These are phyloP conservation scores for Mycena indigotica DNA, from an alignment of 768 basidiomycete genomes.

Conservation along the genomic window DNA sequence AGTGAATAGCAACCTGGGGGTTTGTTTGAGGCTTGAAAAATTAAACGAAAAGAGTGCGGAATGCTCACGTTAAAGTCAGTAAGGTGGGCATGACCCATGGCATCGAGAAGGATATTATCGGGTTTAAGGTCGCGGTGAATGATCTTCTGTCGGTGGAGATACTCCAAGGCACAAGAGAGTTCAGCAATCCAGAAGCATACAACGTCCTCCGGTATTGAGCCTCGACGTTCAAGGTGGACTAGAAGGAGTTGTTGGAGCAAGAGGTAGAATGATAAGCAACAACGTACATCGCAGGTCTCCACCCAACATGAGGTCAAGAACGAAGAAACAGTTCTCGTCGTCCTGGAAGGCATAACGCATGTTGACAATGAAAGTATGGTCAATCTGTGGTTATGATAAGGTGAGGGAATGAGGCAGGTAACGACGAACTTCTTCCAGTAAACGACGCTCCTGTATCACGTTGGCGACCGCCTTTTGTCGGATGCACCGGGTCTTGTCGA, in stretches of 20 bases:
- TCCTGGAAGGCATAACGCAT: constrained; percentile 96
- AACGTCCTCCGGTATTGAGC: constrained; percentile 63
- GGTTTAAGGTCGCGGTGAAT: constrained; percentile 91
- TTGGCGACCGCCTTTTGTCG: constrained; percentile 91
- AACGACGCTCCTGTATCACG: constrained; percentile 88
- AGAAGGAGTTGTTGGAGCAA: constrained; percentile 8
- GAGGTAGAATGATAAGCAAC: not conserved
- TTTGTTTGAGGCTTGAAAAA: not conserved
- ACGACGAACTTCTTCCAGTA: constrained; percentile 81
- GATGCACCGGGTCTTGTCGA: constrained; percentile 92
- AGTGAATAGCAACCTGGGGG: constrained; percentile 80
- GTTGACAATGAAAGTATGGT: constrained; percentile 89
- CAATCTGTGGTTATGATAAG: constrained; percentile 55
- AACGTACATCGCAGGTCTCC: constrained; percentile 90
- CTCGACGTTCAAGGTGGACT: constrained; percentile 86
- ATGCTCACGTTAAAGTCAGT: constrained; percentile 86
- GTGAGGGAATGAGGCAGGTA: constrained; percentile 4
- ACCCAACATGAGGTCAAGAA: constrained; percentile 94
- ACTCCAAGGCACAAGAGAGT: constrained; percentile 79
- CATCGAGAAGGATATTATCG: constrained; percentile 94
- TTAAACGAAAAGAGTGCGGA: not conserved
- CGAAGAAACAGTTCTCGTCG: constrained; percentile 97
- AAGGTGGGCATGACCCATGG: constrained; percentile 91
- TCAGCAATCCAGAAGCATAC: constrained; percentile 92
- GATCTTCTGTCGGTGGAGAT: constrained; percentile 89